Base-by-base conservation (phyloP, 2,329 filamentous ascomycete species). In the Phyllosticta citrichinensis region DNA sequence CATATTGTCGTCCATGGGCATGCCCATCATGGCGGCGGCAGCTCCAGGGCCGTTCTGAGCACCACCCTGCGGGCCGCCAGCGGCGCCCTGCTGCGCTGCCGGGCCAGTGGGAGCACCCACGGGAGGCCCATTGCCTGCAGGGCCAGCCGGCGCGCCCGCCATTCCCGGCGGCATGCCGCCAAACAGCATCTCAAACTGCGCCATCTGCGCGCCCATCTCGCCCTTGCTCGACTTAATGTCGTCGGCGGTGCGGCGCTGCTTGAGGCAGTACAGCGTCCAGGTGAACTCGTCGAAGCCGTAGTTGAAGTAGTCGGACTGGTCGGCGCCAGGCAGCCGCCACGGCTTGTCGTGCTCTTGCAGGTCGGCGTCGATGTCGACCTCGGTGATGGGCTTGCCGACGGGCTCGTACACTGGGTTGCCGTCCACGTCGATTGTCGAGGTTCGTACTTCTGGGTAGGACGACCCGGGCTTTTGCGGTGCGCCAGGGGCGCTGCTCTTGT, bases 281-380 rank as follows among this genome's bases (percentile, higher is more conserved):
- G 92, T 96, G 75, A 97, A 97, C 75, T 97, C 93, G 76, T 97
- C 93, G 71, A 97, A 97, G 62, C 93, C 93, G 75, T 97, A 97
- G 79, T 97, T 97, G 83, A 97, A 97, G 77, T 96, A 97, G 73
- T 99, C 94, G 63, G 89, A 94, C 60, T 96, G 85, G 69, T 99
- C 94, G 11, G 93, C 92, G 55, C 94, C 94, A 0, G 94, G 94
- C 65, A 92, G 87, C 53, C 94, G 87, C 94, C 94, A 99, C 19
- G 93, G 92, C 74, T 97, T 97, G 64, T 92, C 89, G 64, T 83
- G 78, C 68, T 91, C 90, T 59, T 80, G 78, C 20, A 80, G 71
- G 64, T 81, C 77, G 55, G 78, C 77, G 64, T 81, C 80, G 64
- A 82, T 77, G 64, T 81, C 79, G 58, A 81, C 68, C 55, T 77